Evolutionary conservation across 306 rosid genomes (phyloP).

Genomic region (Inga oerstediana): DNA sequence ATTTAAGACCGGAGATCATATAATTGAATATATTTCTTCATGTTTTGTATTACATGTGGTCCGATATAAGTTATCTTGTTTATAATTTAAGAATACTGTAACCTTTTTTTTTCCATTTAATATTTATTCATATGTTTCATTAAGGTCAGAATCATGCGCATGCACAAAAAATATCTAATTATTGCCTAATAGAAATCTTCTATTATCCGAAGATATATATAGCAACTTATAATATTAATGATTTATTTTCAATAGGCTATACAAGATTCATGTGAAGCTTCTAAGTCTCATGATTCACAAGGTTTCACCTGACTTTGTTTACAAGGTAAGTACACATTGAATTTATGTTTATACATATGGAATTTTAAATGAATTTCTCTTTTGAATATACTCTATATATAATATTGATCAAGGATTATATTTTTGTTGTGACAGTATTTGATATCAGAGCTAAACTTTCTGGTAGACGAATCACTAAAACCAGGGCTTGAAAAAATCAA

Average conservation of each 20-base stretch:
- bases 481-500: constrained; percentile 51
- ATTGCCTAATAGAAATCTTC: not conserved
- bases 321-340: constrained; percentile 46
- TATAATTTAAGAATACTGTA: not conserved
- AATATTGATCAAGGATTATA: not conserved
- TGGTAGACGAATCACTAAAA: constrained; percentile 43
- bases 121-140: not conserved
- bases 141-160: not conserved
- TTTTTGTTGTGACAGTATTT: constrained; percentile 40
- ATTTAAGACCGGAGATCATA: too few species aligned
- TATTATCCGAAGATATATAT: too few species aligned
- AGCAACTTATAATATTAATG: not conserved
- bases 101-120: not conserved
- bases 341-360: not conserved
- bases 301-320: constrained; percentile 60
- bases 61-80: not conserved
- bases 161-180: not conserved
- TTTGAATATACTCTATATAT: not conserved
- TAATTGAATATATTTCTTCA: not conserved
- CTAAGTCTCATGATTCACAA: constrained; percentile 60
- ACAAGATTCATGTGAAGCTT: constrained; percentile 67
- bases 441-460: constrained; percentile 48
- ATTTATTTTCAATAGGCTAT: constrained; percentile 48
- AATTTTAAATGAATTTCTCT: not conserved
- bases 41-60: not conserved